Evolutionary conservation across 1,139 yeast species (phyloP).

Genomic region (Hanseniaspora gamundiae): DNA sequence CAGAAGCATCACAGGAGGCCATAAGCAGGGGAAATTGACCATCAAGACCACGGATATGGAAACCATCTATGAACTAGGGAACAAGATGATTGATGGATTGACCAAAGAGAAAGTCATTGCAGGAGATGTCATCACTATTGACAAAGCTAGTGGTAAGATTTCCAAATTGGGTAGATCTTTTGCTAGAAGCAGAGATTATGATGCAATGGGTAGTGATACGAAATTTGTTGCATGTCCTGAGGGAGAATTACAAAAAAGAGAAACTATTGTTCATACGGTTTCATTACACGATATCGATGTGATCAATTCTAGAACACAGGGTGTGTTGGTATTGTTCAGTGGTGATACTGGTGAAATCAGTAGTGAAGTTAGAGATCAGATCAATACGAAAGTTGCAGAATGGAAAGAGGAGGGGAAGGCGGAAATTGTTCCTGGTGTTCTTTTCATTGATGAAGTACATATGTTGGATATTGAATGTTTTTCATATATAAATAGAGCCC

Average conservation of each 20-base stretch:
- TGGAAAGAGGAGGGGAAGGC: slow-evolving; percentile 99
- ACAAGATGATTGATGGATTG: slow-evolving; percentile 93
- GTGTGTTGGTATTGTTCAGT: slow-evolving; percentile 86
- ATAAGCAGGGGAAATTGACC: slow-evolving; percentile 93
- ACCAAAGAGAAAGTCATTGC: slow-evolving; percentile 93
- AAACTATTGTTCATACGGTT: slow-evolving; percentile 92
- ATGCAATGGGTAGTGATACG: slow-evolving; percentile 98
- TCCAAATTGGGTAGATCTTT: slow-evolving; percentile 91
- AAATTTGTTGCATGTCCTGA: slow-evolving; percentile 97
- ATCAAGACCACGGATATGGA: slow-evolving; percentile 99
- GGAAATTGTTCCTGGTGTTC: slow-evolving; percentile 95
- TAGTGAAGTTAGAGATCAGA: slow-evolving; percentile 92
- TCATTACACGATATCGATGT: slow-evolving; percentile 97
- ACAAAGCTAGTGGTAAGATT: slow-evolving; percentile 89
- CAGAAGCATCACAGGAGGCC: slow-evolving; percentile 93
- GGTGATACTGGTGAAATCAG: slow-evolving; percentile 98
- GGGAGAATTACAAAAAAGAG: slow-evolving; percentile 93
- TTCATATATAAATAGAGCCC: slow-evolving; percentile 87
- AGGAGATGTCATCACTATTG: slow-evolving; percentile 93
- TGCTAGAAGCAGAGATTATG: slow-evolving; percentile 93
- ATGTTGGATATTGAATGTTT: slow-evolving; percentile 98
- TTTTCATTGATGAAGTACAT: slow-evolving; percentile 96
- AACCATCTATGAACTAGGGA: slow-evolving; percentile 92
- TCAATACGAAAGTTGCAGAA: slow-evolving; percentile 91
- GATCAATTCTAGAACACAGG: slow-evolving; percentile 95